Conservation (phyloP, 179 eudicot species). For the Beta lomatogona region DNA sequence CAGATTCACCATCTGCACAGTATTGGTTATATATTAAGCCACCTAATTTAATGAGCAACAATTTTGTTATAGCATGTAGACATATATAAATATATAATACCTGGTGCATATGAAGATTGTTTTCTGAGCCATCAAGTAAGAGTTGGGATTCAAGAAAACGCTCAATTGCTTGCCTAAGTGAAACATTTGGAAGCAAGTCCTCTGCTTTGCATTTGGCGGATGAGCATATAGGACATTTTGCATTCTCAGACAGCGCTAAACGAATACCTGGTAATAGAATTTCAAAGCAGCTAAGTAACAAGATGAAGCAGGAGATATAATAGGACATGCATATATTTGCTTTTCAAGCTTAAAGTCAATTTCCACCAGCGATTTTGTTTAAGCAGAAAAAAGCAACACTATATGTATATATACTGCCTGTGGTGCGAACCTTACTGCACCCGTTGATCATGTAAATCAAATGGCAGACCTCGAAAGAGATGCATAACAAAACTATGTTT, state of each 20-base stretch:
- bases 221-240: constrained; percentile 66
- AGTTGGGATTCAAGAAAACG: constrained; percentile 56
- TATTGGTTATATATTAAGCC: not conserved
- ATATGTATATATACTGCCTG: no score
- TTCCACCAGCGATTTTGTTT: no score
- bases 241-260: constrained; percentile 39
- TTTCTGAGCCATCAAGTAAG: constrained; percentile 40
- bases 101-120: constrained; percentile 65
- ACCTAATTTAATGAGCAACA: not conserved
- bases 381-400: no score
- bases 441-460: no score
- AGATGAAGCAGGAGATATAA: no score
- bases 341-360: no score
- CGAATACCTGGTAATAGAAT: constrained; percentile 50
- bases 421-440: no score
- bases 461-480: no score
- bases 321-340: no score
- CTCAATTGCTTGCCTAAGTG: constrained; percentile 68
- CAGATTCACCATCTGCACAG: constrained; percentile 75
- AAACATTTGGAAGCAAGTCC: constrained; percentile 68
- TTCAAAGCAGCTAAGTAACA: constrained; percentile 5
- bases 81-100: constrained; percentile 24
- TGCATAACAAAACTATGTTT: no score
- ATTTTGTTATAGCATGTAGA: not conserved
- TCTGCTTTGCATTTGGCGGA: constrained; percentile 55